Base-by-base conservation (phyloP, 305 asterid genomes). In the Fraxinus dipetala region DNA sequence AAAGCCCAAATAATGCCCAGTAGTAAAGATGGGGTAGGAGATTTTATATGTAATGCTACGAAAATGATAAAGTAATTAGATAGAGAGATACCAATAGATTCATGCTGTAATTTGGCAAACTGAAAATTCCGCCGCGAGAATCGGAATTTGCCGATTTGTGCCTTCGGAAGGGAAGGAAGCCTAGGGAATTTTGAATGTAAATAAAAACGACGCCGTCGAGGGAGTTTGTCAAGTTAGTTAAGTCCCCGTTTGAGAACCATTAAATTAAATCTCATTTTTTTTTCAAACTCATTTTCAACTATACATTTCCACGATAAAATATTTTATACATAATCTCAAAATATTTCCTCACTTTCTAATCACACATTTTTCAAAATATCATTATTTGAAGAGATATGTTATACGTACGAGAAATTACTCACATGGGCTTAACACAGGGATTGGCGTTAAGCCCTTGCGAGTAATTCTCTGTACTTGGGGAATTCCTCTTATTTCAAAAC, bases 31-130 rank as follows among this genome's bases (percentile, higher is more conserved):
- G 31, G 40, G 4, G 31, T 34, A 30, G 77, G 28, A 3, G 40
- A 14, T 70, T 65, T 26, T 65, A 26, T 26, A 65, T 26, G 18
- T 65, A 65, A 4, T 2, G 18, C 73, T 26, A 26, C 35, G 63
- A 79, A 30, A 65, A 43, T 28, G 48, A 59, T n/a, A 16, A 59
- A 35, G 36, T 22, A 6, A 48, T 18, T 45, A 75, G 38, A 7
- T 16, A 26, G 61, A 40, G 78, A 79, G 54, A 79, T 75, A 90
- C 93, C 90, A 81, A 73, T 63, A 90, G 35, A 82, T 87, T 80
- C 93, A 88, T 90, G 86, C 73, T 65, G 73, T 13, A 85, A 78
- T 36, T 75, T 70, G 63, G 13, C 34, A 67, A 76, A 28, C 56
- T 38, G 14, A 9, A 28, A 51, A 5, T 61, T 48, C 80, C 79